These are phyloP conservation scores for Cladosporium sp. DNA, from an alignment of 2,329 filamentous ascomycete genomes.

Conservation along the genomic window DNA sequence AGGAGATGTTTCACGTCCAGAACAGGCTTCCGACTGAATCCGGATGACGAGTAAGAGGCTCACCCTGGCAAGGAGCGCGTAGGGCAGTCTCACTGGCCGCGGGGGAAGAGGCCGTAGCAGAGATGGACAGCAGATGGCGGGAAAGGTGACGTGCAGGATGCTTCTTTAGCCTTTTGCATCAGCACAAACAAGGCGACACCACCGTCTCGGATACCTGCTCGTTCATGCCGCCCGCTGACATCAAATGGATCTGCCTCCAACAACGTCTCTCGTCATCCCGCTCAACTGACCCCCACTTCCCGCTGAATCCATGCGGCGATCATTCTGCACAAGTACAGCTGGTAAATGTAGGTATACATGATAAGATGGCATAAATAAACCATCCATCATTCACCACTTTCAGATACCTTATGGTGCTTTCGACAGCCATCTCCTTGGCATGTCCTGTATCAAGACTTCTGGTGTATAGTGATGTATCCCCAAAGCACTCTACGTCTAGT, in stretches of 20 bases:
- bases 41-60: neutral
- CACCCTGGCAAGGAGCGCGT: neutral
- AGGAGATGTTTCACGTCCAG: neutral
- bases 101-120: neutral
- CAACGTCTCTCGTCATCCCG: neutral
- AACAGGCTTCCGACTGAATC: constrained; percentile 5
- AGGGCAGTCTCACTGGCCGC: neutral
- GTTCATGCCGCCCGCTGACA: neutral
- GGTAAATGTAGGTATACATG: too few species aligned
- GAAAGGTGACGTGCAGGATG: constrained; percentile 1
- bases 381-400: too few species aligned
- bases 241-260: too few species aligned
- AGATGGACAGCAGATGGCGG: neutral
- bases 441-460: too few species aligned
- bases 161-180: neutral
- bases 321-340: neutral
- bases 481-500: neutral
- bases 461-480: neutral
- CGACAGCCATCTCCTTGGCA: too few species aligned
- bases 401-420: too few species aligned
- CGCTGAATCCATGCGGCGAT: neutral
- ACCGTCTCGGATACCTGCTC: neutral
- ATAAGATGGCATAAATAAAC: too few species aligned
- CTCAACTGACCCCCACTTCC: neutral
- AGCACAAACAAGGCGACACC: neutral